These are phyloP conservation scores for Colletotrichum truncatum DNA, from an alignment of 2,329 filamentous ascomycete genomes.

Conservation along the genomic window DNA sequence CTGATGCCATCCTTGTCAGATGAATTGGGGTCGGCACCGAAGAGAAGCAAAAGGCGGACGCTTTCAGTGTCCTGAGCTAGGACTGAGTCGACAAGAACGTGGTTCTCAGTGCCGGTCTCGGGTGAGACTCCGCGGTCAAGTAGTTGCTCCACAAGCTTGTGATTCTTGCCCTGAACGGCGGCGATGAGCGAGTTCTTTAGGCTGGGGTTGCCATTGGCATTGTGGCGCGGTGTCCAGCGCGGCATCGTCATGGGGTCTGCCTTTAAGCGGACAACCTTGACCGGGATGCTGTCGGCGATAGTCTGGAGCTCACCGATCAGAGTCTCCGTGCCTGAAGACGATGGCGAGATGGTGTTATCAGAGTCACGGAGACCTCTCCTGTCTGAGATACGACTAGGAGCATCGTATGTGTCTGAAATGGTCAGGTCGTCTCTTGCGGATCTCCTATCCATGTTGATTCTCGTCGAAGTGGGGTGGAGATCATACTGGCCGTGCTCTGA, in stretches of 20 bases:
- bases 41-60: conserved; percentile 64
- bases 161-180: conserved; percentile 65
- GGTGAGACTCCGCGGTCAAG: conserved; percentile 66
- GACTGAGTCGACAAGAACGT: conserved; percentile 63
- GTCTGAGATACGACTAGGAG: conserved; percentile 31
- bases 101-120: conserved; percentile 54
- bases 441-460: conserved; percentile 10
- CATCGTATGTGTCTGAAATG: conserved; percentile 18
- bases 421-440: conserved; percentile 8
- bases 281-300: conserved; percentile 18
- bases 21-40: conserved; percentile 65
- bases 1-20: conserved; percentile 57
- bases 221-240: conserved; percentile 59
- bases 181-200: conserved; percentile 59
- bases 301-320: conserved; percentile 42
- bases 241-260: conserved; percentile 61
- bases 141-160: conserved; percentile 65
- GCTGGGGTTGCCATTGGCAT: conserved; percentile 49
- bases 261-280: conserved; percentile 57
- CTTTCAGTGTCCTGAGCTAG: conserved; percentile 60
- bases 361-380: conserved; percentile 32
- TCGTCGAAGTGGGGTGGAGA: background rate
- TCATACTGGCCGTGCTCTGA: conserved; percentile 32
- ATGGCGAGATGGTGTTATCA: conserved; percentile 37
- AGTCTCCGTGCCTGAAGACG: conserved; percentile 43